Evolutionary conservation across 2,329 filamentous ascomycete genomes (phyloP).

Genomic region (Lachnellula suecica): DNA sequence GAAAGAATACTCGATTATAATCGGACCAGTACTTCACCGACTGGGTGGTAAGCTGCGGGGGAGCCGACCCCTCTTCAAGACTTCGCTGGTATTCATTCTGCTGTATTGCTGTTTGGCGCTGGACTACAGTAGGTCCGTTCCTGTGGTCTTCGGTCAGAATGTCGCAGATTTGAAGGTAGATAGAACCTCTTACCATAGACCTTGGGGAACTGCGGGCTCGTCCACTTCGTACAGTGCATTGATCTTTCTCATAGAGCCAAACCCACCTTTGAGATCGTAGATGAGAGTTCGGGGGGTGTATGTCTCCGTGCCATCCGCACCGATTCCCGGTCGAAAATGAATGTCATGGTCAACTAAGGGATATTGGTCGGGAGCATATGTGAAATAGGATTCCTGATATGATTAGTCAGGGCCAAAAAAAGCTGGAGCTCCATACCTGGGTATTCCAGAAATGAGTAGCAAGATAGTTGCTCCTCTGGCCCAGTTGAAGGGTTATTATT

Average conservation of each 20-base stretch:
- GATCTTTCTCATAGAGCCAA: slow-evolving; percentile 82
- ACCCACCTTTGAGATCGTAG: slow-evolving; percentile 92
- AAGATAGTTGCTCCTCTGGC: slow-evolving; percentile 88
- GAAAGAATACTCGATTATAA: slow-evolving; percentile 88
- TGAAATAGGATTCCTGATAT: slow-evolving; percentile 93
- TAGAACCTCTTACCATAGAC: slow-evolving; percentile 38
- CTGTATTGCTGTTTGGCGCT: slow-evolving; percentile 65
- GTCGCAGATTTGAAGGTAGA: not conserved
- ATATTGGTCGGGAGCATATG: slow-evolving; percentile 68
- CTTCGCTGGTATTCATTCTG: slow-evolving; percentile 76
- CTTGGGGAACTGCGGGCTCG: slow-evolving; percentile 28
- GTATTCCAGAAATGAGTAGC: slow-evolving; percentile 98
- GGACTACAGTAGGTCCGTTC: slow-evolving; percentile 66
- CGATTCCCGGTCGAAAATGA: slow-evolving; percentile 83
- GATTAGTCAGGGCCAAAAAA: slow-evolving; percentile 11
- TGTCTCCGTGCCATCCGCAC: slow-evolving; percentile 82
- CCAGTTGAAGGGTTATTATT: slow-evolving; percentile 90
- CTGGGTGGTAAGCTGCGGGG: slow-evolving; percentile 63
- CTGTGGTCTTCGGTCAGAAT: slow-evolving; percentile 37
- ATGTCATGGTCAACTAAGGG: slow-evolving; percentile 78
- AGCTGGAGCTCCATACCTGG: slow-evolving; percentile 58
- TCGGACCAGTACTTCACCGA: slow-evolving; percentile 96
- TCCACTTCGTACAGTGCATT: slow-evolving; percentile 73
- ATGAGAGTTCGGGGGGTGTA: slow-evolving; percentile 89
- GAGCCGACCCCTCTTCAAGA: slow-evolving; percentile 68